A percentile compares a stretch with the other conserved stretches of the same genome.
Evolutionary conservation across 768 basidiomycete species (phyloP).

Genomic region (Mycena epipterygia): DNA sequence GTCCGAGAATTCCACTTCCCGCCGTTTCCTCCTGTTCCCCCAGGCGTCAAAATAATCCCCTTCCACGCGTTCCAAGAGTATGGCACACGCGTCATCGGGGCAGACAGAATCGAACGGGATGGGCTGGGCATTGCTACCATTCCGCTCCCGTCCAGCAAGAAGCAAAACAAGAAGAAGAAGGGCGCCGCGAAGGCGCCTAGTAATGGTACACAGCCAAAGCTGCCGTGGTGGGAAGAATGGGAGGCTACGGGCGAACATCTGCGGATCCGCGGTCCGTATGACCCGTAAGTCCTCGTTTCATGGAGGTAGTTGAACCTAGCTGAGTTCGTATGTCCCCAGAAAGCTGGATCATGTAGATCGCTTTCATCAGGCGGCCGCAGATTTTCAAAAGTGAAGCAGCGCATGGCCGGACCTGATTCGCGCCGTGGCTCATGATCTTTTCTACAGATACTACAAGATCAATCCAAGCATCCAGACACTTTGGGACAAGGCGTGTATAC

Average conservation of each 20-base stretch:
- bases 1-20: conserved; percentile 50
- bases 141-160: background rate
- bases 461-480: background rate
- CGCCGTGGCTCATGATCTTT: background rate
- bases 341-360: background rate
- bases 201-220: background rate
- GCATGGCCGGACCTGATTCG: background rate
- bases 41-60: conserved; percentile 56
- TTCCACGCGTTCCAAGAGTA: conserved; percentile 60
- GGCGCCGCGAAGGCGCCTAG: background rate
- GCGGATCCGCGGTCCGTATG: background rate
- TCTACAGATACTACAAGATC: background rate
- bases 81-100: conserved; percentile 37
- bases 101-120: conserved; percentile 13
- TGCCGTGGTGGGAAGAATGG: conserved; percentile 30
- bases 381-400: conserved; percentile 8
- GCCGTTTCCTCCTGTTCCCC: conserved; percentile 60
- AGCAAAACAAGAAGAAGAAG: background rate
- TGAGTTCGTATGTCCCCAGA: background rate
- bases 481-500: background rate
- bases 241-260: background rate
- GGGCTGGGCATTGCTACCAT: conserved; percentile 29
- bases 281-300: conserved; percentile 11
- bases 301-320: background rate
- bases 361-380: background rate